Conservation (phyloP, 768 basidiomycete genomes). For the Naganishia antarctica region DNA sequence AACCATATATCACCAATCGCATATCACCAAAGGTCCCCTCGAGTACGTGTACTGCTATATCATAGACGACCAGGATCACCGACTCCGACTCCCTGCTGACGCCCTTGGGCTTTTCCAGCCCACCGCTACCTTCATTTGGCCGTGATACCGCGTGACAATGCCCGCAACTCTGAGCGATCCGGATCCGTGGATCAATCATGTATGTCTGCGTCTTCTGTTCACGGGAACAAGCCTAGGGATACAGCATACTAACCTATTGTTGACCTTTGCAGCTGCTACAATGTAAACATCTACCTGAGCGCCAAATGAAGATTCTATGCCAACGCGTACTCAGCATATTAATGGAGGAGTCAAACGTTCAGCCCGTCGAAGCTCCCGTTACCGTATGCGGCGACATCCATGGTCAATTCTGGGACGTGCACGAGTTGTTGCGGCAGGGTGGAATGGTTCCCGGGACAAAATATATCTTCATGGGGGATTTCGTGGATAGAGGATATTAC, state of each 20-base stretch:
- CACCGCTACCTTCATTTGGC: not conserved
- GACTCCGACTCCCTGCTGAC: not conserved
- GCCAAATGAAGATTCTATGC: conserved; percentile 50
- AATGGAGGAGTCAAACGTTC: conserved; percentile 91
- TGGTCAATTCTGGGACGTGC: conserved; percentile 97
- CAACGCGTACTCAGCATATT: conserved; percentile 48
- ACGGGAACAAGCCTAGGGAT: not conserved
- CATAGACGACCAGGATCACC: not conserved
- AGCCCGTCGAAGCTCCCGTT: conserved; percentile 95
- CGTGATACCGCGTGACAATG: conserved; percentile 10
- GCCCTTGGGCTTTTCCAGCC: conserved; percentile 7
- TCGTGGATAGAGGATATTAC: conserved; percentile 98
- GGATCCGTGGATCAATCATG: conserved; percentile 49
- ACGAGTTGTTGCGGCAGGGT: conserved; percentile 92
- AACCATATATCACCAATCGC: too few relatives aligned
- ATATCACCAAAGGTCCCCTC: too few relatives aligned
- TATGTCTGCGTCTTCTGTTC: conserved; percentile 21
- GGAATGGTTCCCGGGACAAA: conserved; percentile 99
- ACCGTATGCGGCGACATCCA: conserved; percentile 99
- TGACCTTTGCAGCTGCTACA: conserved; percentile 42
- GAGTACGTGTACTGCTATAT: not conserved
- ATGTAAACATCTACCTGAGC: conserved; percentile 51
- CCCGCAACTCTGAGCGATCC: conserved; percentile 38
- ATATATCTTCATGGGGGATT: conserved; percentile 99
- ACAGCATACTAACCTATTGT: not conserved